A percentile compares a stretch with the other conserved stretches of the same genome.
Conservation (phyloP, 257 asterid genomes). For the Coffea eugenioides region DNA sequence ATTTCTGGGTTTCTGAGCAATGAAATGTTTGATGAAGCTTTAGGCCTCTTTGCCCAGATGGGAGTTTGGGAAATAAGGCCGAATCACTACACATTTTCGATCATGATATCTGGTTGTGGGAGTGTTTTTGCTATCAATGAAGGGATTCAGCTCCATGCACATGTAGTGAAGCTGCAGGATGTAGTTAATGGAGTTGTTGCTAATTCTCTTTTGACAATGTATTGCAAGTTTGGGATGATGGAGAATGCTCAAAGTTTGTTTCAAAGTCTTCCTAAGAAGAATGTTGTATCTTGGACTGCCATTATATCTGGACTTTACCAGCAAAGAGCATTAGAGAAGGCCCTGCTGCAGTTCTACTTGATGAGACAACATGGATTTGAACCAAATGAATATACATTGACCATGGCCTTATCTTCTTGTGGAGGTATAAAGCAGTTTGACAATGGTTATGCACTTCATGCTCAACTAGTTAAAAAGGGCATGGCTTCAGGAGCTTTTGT, state of each 20-base stretch:
- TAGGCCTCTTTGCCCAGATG: slow-evolving; percentile 16
- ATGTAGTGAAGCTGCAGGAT: slow-evolving; percentile 12
- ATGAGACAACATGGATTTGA: slow-evolving; percentile 24
- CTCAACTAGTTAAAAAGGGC: slow-evolving; percentile 25
- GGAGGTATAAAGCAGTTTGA: slow-evolving; percentile 13
- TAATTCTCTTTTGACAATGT: slow-evolving; percentile 33
- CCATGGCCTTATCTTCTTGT: slow-evolving; percentile 28
- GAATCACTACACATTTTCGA: slow-evolving; percentile 25
- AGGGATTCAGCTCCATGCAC: slow-evolving; percentile 32
- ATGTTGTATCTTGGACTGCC: slow-evolving; percentile 25
- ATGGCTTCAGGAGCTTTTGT: slow-evolving; percentile 22
- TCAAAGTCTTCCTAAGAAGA: slow-evolving; percentile 14
- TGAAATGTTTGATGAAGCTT: slow-evolving; percentile 16
- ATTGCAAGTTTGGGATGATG: slow-evolving; percentile 25
- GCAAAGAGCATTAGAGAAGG: slow-evolving; percentile 16
- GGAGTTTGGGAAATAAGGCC: slow-evolving; percentile 15
- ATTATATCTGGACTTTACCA: slow-evolving; percentile 27
- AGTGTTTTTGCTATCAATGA: slow-evolving; percentile 14
- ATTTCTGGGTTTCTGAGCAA: slow-evolving; percentile 24
- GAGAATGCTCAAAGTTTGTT: slow-evolving; percentile 27
- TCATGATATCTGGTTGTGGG: slow-evolving; percentile 20
- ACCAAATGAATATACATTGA: slow-evolving; percentile 26
- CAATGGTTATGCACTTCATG: slow-evolving; percentile 18
- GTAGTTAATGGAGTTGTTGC: slow-evolving; percentile 13
- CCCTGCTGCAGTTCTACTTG: slow-evolving; percentile 19